Evolutionary conservation across 2,329 filamentous ascomycete species (phyloP).

Genomic region (Exophiala viscosa): DNA sequence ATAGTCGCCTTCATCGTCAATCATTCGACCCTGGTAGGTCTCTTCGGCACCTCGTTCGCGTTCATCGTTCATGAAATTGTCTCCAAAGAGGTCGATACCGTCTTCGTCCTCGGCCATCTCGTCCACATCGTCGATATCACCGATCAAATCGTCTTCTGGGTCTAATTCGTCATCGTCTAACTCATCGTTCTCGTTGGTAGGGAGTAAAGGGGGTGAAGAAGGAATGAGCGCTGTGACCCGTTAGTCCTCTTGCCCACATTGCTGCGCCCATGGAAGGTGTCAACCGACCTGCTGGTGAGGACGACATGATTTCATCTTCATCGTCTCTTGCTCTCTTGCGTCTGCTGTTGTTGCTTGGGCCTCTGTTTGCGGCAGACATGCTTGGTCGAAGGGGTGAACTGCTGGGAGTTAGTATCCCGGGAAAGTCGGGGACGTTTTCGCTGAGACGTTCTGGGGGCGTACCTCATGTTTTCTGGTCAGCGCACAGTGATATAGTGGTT

Average conservation of each 20-base stretch:
- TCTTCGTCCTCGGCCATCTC: constrained; percentile 67
- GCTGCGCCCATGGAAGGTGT: background rate
- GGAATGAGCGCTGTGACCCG: constrained; percentile 38
- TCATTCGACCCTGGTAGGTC: constrained; percentile 55
- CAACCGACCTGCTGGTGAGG: constrained; percentile 51
- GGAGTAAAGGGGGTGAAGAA: constrained; percentile 60
- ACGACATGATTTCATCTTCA: constrained; percentile 58
- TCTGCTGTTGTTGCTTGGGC: constrained; percentile 51
- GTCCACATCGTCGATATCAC: constrained; percentile 64
- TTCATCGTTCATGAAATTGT: constrained; percentile 64
- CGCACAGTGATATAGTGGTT: constrained; percentile 9
- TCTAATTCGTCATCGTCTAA: constrained; percentile 45
- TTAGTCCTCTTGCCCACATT: background rate
- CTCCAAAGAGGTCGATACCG: constrained; percentile 65
- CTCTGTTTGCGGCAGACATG: constrained; percentile 79
- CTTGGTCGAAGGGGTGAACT: constrained; percentile 81
- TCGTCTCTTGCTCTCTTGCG: constrained; percentile 66
- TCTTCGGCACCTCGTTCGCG: constrained; percentile 45
- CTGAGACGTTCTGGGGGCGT: background rate
- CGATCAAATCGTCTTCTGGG: constrained; percentile 55
- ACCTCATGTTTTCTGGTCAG: constrained; percentile 18
- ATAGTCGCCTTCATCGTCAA: constrained; percentile 64
- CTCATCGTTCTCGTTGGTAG: constrained; percentile 39
- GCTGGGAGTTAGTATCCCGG: constrained; percentile 2
- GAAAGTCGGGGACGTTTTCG: background rate